Evolutionary conservation across 2,329 filamentous ascomycete genomes (phyloP), one percentile per base, ranked within the genome.

Genomic region (Didymella arachidicola): DNA sequence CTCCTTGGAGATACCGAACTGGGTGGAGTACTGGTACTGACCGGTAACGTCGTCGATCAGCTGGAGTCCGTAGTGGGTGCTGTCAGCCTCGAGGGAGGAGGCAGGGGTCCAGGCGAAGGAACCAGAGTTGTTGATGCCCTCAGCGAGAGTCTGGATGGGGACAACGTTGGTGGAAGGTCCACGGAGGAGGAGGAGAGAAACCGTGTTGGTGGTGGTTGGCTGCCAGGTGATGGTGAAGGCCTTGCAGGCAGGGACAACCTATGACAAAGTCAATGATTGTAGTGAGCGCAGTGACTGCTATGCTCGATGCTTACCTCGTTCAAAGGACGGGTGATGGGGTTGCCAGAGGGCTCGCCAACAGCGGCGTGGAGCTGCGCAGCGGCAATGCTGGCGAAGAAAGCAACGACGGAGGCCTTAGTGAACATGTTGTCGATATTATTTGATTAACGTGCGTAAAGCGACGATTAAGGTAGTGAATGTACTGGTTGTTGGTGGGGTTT

Each of bases 101-200:
- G 78, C 68, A 41, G 84, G 84, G 42, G 82, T 84, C 86, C 85
- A 88, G 57, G 62, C 46, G 79, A 79, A 87, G 62, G 68, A 71
- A 59, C 86, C 87, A 58, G 72, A 79, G 82, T 89, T 88, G 69
- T 73, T 62, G 73, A 85, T 83, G 63, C 74, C 72, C 73, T 86
- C 81, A 22, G 66, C 73, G 60, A 80, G 82, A 59, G 83, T 78
- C 65, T 78, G 75, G 64, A 84, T 74, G 43, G 83, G 81, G 39
- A 79, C 66, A 46, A 85, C 80, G 78, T 88, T 85, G 75, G 59
- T 78, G 65, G 81, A 78, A 30, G 86, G 85, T 30, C 86, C 86
- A 70, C 83, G 83, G 66, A 87, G 83, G 64, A 89, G 83, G 60
- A 86, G 73, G 57, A 89, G 78, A n/a, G 84, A 84, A 70, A 88